These are phyloP conservation scores for Trichophyton verrucosum DNA, from an alignment of 2,329 filamentous ascomycete genomes.

Conservation along the genomic window DNA sequence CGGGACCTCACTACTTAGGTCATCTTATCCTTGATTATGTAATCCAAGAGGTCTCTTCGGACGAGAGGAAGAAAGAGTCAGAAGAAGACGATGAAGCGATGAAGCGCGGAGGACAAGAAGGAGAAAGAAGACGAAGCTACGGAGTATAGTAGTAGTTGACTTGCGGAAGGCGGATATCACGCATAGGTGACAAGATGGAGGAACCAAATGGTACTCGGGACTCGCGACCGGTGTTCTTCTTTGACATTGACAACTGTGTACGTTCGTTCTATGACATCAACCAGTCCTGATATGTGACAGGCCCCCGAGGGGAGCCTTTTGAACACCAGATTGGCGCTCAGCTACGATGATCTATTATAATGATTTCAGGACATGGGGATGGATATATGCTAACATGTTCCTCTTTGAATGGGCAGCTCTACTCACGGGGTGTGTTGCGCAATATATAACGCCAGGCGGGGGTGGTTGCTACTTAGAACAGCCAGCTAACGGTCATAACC, in stretches of 20 bases:
- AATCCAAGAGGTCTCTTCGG: not conserved
- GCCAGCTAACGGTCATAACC: slow-evolving; percentile 4
- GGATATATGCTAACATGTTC: not conserved
- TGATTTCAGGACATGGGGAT: not conserved
- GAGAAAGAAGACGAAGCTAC: not conserved
- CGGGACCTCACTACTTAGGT: too few species aligned
- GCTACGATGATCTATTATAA: not conserved
- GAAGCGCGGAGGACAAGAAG: too few species aligned
- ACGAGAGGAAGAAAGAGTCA: too few species aligned
- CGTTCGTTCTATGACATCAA: slow-evolving; percentile 16
- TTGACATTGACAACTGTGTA: slow-evolving; percentile 96
- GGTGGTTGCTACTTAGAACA: not conserved
- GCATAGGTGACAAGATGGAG: not conserved
- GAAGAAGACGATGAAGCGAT: too few species aligned
- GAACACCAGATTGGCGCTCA: not conserved
- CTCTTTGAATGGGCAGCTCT: slow-evolving; percentile 43
- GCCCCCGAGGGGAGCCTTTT: not conserved
- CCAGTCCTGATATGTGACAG: not conserved
- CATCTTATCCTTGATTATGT: not conserved
- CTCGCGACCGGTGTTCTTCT: slow-evolving; percentile 51
- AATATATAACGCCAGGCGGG: not conserved
- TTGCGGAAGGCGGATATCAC: not conserved
- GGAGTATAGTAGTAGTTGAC: not conserved
- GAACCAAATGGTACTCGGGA: slow-evolving; percentile 16
- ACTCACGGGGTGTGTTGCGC: slow-evolving; percentile 54